These are phyloP conservation scores for Rickenella mellea DNA, from an alignment of 768 basidiomycete species.

Conservation along the genomic window DNA sequence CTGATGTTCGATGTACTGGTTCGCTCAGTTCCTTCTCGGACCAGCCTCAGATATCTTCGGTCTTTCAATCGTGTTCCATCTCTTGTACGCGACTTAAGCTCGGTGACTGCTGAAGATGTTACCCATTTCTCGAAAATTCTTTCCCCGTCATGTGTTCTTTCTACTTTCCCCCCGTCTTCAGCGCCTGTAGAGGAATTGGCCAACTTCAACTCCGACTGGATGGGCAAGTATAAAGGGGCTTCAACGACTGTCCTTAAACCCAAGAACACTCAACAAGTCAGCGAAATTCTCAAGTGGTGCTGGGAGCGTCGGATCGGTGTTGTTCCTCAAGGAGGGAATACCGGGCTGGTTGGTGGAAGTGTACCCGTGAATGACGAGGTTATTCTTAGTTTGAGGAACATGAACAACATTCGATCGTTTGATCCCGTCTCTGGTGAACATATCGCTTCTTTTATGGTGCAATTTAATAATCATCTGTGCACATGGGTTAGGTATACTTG, in stretches of 20 bases:
- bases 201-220: conserved; percentile 87
- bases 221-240: conserved; percentile 86
- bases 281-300: conserved; percentile 82
- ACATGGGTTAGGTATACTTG: conserved; percentile 57
- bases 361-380: conserved; percentile 85
- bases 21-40: too few relatives aligned
- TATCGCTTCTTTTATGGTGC: conserved; percentile 3
- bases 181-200: conserved; percentile 55
- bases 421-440: conserved; percentile 73
- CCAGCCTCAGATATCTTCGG: too few relatives aligned
- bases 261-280: conserved; percentile 79
- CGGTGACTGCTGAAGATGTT: conserved; percentile 50
- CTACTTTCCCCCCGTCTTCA: conserved; percentile 47
- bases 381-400: conserved; percentile 72
- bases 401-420: conserved; percentile 75
- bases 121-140: conserved; percentile 61
- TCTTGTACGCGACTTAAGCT: conserved; percentile 25
- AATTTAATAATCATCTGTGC: neutral
- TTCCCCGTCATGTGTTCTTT: conserved; percentile 52
- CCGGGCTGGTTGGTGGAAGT: conserved; percentile 92
- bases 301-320: conserved; percentile 73
- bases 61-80: too few relatives aligned
- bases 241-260: conserved; percentile 85
- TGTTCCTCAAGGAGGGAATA: conserved; percentile 97
- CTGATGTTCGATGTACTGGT: too few relatives aligned